A percentile compares a stretch with the other conserved stretches of the same genome.
These are phyloP conservation scores for Brassica nigra DNA, from an alignment of 345 rosid genomes.

Conservation along the genomic window DNA sequence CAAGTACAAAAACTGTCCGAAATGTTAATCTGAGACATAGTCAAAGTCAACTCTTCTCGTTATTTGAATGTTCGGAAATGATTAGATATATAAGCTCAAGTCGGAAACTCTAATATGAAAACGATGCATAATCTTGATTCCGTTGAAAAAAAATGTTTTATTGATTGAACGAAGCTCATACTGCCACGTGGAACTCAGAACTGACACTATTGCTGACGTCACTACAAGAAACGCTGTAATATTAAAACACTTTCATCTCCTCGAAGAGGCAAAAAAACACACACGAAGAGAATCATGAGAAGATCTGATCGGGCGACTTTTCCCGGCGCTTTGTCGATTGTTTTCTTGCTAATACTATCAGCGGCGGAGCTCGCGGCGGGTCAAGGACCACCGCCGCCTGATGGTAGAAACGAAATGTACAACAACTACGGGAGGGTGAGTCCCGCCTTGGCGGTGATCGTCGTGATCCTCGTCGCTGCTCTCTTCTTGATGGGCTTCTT, in stretches of 20 bases:
- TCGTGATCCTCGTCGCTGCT: conserved; percentile 70
- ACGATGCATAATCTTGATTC: not conserved
- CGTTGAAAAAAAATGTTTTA: not conserved
- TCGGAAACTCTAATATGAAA: not conserved
- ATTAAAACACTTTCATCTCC: conserved; percentile 16
- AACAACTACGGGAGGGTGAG: conserved; percentile 48
- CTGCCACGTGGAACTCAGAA: conserved; percentile 39
- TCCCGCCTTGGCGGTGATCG: conserved; percentile 80
- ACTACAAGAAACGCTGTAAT: not conserved
- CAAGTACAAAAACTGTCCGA: not conserved
- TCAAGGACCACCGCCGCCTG: conserved; percentile 28
- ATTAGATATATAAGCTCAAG: not conserved
- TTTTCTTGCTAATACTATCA: conserved; percentile 22
- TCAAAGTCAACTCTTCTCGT: not conserved
- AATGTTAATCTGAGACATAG: not conserved
- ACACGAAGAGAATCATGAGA: conserved; percentile 15
- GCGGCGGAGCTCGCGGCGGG: conserved; percentile 30
- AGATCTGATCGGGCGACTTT: conserved; percentile 8
- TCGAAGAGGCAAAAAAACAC: not conserved
- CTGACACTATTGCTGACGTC: conserved; percentile 40
- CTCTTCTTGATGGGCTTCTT: conserved; percentile 85
- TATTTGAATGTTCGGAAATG: not conserved
- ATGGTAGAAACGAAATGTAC: conserved; percentile 3
- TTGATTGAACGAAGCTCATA: not conserved
- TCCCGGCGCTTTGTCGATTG: conserved; percentile 28